A percentile compares a stretch with the other conserved stretches of the same genome.
Conservation (phyloP, 768 basidiomycete genomes). For the Collybia sp. region DNA sequence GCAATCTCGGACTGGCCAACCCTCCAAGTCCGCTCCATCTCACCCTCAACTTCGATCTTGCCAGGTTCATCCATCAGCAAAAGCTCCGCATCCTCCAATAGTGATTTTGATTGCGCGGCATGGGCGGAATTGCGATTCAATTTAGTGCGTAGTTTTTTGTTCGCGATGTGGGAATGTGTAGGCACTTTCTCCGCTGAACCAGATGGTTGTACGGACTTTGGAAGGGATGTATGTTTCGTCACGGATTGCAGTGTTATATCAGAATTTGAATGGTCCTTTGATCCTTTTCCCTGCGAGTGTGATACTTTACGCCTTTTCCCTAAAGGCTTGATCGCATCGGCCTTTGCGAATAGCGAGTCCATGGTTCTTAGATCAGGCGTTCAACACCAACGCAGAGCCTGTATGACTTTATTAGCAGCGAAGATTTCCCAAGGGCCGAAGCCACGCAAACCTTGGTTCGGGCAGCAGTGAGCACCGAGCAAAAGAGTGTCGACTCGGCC, state of each 20-base stretch:
- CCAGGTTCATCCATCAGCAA: slow-evolving; percentile 70
- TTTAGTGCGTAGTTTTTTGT: slow-evolving; percentile 72
- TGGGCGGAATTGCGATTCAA: slow-evolving; percentile 59
- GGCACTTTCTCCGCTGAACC: slow-evolving; percentile 41
- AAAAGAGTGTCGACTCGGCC: too few species aligned
- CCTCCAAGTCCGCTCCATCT: slow-evolving; percentile 88
- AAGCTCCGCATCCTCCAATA: slow-evolving; percentile 68
- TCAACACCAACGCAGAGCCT: too few species aligned
- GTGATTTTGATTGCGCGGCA: slow-evolving; percentile 53
- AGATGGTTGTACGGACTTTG: slow-evolving; percentile 60
- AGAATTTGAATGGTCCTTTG: slow-evolving; percentile 21
- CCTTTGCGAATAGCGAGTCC: slow-evolving; percentile 73
- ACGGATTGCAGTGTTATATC: slow-evolving; percentile 60
- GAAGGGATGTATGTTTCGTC: slow-evolving; percentile 52
- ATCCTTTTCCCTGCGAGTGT: slow-evolving; percentile 14
- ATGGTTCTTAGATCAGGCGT: slow-evolving; percentile 25
- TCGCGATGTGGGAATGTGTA: slow-evolving; percentile 58
- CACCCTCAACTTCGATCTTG: slow-evolving; percentile 67
- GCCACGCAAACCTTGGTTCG: too few species aligned
- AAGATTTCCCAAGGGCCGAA: too few species aligned
- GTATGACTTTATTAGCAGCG: too few species aligned
- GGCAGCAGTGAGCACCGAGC: too few species aligned
- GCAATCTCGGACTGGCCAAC: slow-evolving; percentile 78
- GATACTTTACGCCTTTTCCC: slow-evolving; percentile 38
- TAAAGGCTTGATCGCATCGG: slow-evolving; percentile 49